Conservation (phyloP, 176 grass and related monocot species). For the Musa itinerans region DNA sequence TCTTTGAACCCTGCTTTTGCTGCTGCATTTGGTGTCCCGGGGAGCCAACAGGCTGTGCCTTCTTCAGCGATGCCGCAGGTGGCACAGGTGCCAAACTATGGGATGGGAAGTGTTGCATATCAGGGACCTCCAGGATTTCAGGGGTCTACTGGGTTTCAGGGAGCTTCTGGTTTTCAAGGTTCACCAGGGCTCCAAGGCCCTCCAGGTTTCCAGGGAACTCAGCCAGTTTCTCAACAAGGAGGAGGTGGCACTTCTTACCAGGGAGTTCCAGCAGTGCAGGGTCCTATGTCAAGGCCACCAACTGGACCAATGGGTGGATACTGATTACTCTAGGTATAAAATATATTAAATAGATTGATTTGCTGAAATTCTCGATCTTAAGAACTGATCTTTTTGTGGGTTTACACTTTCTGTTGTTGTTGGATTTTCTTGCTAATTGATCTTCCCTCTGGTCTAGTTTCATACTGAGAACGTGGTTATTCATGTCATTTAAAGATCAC, state of each 20-base stretch:
- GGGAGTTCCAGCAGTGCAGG: slow-evolving; percentile 38
- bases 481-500: slow-evolving; percentile 74
- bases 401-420: neutral
- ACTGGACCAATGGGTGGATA: slow-evolving; percentile 66
- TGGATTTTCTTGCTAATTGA: slow-evolving; percentile 39
- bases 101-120: slow-evolving; percentile 36
- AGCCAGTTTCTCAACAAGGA: slow-evolving; percentile 31
- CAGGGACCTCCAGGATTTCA: slow-evolving; percentile 36
- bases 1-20: slow-evolving; percentile 81
- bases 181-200: slow-evolving; percentile 75
- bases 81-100: slow-evolving; percentile 46
- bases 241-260: slow-evolving; percentile 50
- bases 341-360: neutral
- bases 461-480: slow-evolving; percentile 60
- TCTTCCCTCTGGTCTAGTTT: slow-evolving; percentile 56
- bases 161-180: slow-evolving; percentile 76
- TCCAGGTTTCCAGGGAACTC: slow-evolving; percentile 30
- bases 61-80: slow-evolving; percentile 27
- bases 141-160: slow-evolving; percentile 49
- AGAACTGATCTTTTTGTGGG: neutral
- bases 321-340: slow-evolving; percentile 66
- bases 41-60: slow-evolving; percentile 32
- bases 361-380: neutral
- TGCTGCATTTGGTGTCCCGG: slow-evolving; percentile 48
- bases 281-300: slow-evolving; percentile 45